Base-by-base conservation (phyloP, 768 basidiomycete genomes). In the Hortiboletus campestris region DNA sequence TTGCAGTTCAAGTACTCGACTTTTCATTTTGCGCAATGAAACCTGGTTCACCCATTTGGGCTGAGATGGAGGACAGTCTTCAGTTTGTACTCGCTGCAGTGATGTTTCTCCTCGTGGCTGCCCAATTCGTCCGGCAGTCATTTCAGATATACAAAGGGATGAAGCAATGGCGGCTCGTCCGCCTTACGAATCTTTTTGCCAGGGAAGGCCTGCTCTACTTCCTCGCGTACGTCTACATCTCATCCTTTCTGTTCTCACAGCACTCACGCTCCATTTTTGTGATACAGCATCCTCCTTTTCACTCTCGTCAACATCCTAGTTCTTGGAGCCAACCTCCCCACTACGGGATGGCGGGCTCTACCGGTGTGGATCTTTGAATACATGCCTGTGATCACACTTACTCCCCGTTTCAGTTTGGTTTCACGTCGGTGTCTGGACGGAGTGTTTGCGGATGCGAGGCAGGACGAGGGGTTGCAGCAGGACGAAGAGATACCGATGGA, bases 381-480 rank as follows among this genome's bases (percentile, higher is more conserved):
- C 19, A 50, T 48, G n/a, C 58, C 58, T 3, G 41, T 52, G 38
- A 56, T 48, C 38, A 52, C 50, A 19, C 55, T 57, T 36, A 12
- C 42, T 11, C 58, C 58, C 5, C 50, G 53, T 9, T 49, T 59
- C 41, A 49, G 19, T 49, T 55, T 35, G 47, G 54, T 44, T 42
- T 44, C 4, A 35, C 32, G 39, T 29, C 45, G 25, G 25, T 35
- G 22, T 5, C 8, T 12, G n/a, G 12, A 9, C n/a, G 17, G 29
- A 11, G 9, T 31, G 28, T 53, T 39, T 43, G 51, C 40, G 3
- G 46, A 12, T 43, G 46, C 20, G 2, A 41, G 10, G 11, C 16
- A 17, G 20, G 34, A n/a, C 14, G 31, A n/a, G 44, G 19, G 6
- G 25, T 28, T 20, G 32, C 28, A 20, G 9, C 20, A 22, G 20